Evolutionary conservation across 2,329 filamentous ascomycete genomes (phyloP), one percentile per base, ranked within the genome.

Genomic region (Zymoseptoria brevis): DNA sequence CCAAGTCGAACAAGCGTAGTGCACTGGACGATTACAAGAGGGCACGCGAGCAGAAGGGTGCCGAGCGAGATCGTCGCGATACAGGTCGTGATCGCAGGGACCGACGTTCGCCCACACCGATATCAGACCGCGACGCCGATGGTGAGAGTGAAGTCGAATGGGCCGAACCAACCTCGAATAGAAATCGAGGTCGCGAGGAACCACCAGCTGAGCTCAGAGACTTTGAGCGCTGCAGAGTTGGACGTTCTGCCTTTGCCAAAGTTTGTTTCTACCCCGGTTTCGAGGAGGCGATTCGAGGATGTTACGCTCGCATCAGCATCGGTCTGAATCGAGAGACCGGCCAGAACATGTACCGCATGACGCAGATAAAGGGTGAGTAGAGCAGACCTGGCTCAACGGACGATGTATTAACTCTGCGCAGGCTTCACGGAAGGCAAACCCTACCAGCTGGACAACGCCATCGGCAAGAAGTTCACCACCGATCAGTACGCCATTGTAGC

Each of bases 261-360:
- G 88, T 96, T 57, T 96, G 91, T 80, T 96, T 96, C 77, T 93
- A 92, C 67, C 94, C 94, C 9, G 87, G 87, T 3, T 96, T 99
- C 66, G 89, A 96, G 58, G 78, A 88, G 8, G 82, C 88, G 29
- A 88, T 96, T 68, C 84, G 80, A 16, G 90, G 90, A 55, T 95
- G 91, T 74, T 99, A 88, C 72, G 87, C 87, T 45, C 89, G 94
- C 55, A 85, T 97, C 64, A 89, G 87, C 62, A 84, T 96, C 58
- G 93, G 92, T 0, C 82, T 87, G 11, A 88, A 95, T 70, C 83
- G 83, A 9, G 67, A 70, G 52, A 89, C 83, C 3, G 87, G 87
- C 3, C 79, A 86, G 60, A 87, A 88, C 62, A 83, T 89, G 64
- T 99, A 99, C 74, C 88, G 93, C 61, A 88, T 99, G 83, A 88